These are phyloP conservation scores for Tricholoma terreum DNA, from an alignment of 768 basidiomycete species.

Conservation along the genomic window DNA sequence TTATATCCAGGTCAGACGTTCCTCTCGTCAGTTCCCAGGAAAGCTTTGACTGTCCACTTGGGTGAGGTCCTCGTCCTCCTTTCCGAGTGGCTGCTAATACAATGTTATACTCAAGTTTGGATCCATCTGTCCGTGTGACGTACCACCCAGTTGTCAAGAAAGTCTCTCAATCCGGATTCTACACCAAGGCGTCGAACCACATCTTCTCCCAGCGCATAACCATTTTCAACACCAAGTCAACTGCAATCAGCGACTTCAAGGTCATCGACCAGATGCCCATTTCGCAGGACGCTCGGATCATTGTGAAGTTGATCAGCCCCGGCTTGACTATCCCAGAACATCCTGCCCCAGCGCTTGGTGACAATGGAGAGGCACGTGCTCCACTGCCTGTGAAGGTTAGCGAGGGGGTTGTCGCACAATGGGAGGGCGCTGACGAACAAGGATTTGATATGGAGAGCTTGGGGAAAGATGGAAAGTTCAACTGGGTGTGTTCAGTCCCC, in stretches of 20 bases:
- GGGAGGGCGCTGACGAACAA: slow-evolving; percentile 28
- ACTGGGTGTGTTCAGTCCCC: slow-evolving; percentile 30
- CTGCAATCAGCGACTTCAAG: slow-evolving; percentile 27
- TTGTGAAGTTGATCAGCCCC: slow-evolving; percentile 39
- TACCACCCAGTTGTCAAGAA: slow-evolving; percentile 38
- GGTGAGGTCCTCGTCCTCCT: slow-evolving; percentile 26
- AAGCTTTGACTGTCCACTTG: slow-evolving; percentile 43
- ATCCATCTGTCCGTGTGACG: slow-evolving; percentile 38
- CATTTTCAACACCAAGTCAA: slow-evolving; percentile 35
- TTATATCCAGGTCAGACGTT: slow-evolving; percentile 47
- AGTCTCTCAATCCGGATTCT: slow-evolving; percentile 31
- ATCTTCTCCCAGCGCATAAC: slow-evolving; percentile 36
- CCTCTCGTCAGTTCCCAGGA: slow-evolving; percentile 41
- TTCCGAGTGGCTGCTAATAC: not conserved
- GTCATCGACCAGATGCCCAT: slow-evolving; percentile 38
- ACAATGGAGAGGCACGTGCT: not conserved
- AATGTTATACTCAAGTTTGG: slow-evolving; percentile 24
- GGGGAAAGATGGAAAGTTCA: slow-evolving; percentile 34
- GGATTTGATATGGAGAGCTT: slow-evolving; percentile 11
- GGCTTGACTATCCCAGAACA: not conserved
- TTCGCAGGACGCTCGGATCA: slow-evolving; percentile 36
- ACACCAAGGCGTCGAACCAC: slow-evolving; percentile 30
- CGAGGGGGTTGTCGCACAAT: slow-evolving; percentile 26
- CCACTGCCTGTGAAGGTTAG: slow-evolving; percentile 18
- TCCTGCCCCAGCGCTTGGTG: not conserved